Percentiles rank a stretch among this genome's conserved stretches.
phyloP scores from a whole-genome alignment of 1,284 basidiomycete species.

The Sporisorium scitamineum region DNA sequence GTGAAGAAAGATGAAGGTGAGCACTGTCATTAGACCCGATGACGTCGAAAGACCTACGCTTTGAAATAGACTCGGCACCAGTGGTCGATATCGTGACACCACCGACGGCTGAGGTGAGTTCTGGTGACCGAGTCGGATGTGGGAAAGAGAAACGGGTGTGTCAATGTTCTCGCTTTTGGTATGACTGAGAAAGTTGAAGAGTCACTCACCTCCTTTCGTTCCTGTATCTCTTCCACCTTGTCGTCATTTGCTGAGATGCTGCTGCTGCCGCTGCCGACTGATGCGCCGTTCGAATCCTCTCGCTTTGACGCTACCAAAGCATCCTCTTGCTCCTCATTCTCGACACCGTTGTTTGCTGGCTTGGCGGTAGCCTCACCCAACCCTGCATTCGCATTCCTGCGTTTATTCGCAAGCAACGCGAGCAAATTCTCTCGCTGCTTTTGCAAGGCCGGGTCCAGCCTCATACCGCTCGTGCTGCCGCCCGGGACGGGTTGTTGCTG shows the following conservation, averaged over 20 bases:
- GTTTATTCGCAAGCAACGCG: slow-evolving; percentile 33
- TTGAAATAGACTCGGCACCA: slow-evolving; percentile 42
- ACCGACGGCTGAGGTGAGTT: not conserved
- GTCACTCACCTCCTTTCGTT: slow-evolving; percentile 27
- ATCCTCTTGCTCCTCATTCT: not conserved
- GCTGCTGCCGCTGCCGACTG: not conserved
- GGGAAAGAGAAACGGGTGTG: slow-evolving; percentile 1
- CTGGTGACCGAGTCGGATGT: slow-evolving; percentile 14
- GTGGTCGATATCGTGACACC: slow-evolving; percentile 28
- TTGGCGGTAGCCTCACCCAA: not conserved
- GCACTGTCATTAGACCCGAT: not conserved
- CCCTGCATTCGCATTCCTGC: slow-evolving; percentile 6
- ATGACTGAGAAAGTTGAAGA: no score
- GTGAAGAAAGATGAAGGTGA: slow-evolving; percentile 1
- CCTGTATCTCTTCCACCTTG: not conserved
- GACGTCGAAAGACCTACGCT: slow-evolving; percentile 25
- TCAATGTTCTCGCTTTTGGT: slow-evolving; percentile 1
- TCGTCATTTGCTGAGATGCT: not conserved
- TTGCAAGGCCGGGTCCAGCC: slow-evolving; percentile 34
- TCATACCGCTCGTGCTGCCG: slow-evolving; percentile 2
- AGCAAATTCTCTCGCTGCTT: slow-evolving; percentile 36
- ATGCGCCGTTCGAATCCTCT: not conserved
- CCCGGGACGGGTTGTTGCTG: not conserved
- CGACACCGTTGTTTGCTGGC: not conserved
- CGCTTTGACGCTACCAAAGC: not conserved